Evolutionary conservation across 1,284 basidiomycete genomes (phyloP).

Genomic region (Cutaneotrichosporon daszewskae): DNA sequence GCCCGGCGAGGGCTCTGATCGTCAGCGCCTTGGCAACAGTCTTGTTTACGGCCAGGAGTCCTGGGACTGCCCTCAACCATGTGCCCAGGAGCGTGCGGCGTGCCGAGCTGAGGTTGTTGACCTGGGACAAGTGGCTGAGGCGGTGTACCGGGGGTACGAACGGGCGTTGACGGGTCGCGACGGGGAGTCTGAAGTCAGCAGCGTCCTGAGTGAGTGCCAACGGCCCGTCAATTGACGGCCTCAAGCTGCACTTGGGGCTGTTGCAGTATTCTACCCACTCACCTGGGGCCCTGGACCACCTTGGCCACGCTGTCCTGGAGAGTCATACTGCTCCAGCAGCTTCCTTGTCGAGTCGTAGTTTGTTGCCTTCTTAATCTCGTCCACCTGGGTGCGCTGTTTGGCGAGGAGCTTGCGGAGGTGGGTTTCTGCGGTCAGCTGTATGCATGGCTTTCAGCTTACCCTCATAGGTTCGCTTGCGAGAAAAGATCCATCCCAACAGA

Average conservation of each 20-base stretch:
- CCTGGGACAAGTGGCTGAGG: background rate
- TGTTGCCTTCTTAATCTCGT: constrained; percentile 95
- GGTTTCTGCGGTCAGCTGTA: constrained; percentile 56
- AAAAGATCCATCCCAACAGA: constrained; percentile 82
- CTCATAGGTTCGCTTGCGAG: constrained; percentile 74
- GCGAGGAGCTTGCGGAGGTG: constrained; percentile 68
- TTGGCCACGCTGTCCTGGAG: too few relatives aligned
- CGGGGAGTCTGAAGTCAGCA: too few relatives aligned
- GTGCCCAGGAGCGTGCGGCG: constrained; percentile 42
- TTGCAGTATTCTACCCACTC: too few relatives aligned
- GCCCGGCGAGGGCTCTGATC: too few relatives aligned
- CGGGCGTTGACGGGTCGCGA: background rate
- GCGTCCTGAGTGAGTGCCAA: too few relatives aligned
- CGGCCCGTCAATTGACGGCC: too few relatives aligned
- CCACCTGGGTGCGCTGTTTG: constrained; percentile 78
- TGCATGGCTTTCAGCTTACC: constrained; percentile 54
- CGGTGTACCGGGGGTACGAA: constrained; percentile 3
- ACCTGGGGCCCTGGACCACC: constrained; percentile 11
- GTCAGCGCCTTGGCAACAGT: too few relatives aligned
- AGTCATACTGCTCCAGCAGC: constrained; percentile 80
- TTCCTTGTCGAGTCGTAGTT: constrained; percentile 89
- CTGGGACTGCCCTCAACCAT: too few relatives aligned
- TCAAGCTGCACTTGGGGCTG: too few relatives aligned
- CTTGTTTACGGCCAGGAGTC: too few relatives aligned
- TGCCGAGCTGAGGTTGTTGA: constrained; percentile 12